phyloP scores from a whole-genome alignment of 768 basidiomycete genomes.

The Sistotremastrum suecicum region DNA sequence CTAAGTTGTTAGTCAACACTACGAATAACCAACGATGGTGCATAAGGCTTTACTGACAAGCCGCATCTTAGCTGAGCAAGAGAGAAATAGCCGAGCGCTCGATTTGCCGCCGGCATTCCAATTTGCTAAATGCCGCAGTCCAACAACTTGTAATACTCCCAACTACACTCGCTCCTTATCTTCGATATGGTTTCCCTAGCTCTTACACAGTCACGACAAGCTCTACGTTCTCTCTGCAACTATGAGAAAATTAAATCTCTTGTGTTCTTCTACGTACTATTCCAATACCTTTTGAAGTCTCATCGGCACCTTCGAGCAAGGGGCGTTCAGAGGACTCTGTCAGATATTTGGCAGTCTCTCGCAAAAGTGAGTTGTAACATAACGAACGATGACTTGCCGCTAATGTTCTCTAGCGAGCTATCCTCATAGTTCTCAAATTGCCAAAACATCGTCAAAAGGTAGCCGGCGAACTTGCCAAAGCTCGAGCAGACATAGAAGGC shows the following conservation, averaged over 20 bases:
- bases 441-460: conserved; percentile 50
- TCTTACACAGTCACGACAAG: not conserved
- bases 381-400: not conserved
- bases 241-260: conserved; percentile 38
- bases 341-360: conserved; percentile 40
- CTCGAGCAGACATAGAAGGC: conserved; percentile 48
- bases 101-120: not conserved
- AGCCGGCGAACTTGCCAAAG: conserved; percentile 42
- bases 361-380: conserved; percentile 28
- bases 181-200: not conserved
- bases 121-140: not conserved
- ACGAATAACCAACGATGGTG: not conserved
- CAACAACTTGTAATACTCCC: not conserved
- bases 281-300: conserved; percentile 35
- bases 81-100: not conserved
- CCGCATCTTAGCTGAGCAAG: conserved; percentile 26
- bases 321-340: conserved; percentile 33
- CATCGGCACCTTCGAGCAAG: conserved; percentile 52
- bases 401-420: conserved; percentile 25
- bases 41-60: conserved; percentile 28
- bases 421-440: conserved; percentile 44
- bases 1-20: conserved; percentile 20
- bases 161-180: not conserved
- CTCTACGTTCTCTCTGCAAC: conserved; percentile 2
- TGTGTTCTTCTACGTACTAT: conserved; percentile 44